These are phyloP conservation scores for Lyophyllum shimeji DNA, from an alignment of 768 basidiomycete genomes.

Conservation along the genomic window DNA sequence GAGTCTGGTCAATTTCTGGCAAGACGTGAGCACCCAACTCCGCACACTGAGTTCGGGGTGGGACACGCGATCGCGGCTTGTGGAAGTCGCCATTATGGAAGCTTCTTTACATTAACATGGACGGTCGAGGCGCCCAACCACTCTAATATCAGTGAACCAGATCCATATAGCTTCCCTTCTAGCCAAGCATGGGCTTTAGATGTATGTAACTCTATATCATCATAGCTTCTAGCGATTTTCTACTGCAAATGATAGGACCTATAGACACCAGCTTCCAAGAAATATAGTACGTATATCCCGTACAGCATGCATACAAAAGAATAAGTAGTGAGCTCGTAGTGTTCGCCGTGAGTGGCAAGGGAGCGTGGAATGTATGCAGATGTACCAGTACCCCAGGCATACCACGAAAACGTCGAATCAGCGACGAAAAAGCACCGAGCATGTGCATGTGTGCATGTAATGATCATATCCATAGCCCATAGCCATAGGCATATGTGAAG, in stretches of 20 bases:
- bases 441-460: not conserved
- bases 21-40: too few species aligned
- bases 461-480: not conserved
- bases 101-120: too few species aligned
- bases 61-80: too few species aligned
- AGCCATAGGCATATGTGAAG: not conserved
- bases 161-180: not conserved
- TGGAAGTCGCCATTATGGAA: too few species aligned
- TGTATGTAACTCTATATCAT: not conserved
- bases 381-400: constrained; percentile 6
- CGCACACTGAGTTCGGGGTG: too few species aligned
- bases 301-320: constrained; percentile 12
- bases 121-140: too few species aligned
- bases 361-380: constrained; percentile 8
- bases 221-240: not conserved
- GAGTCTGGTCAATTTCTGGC: too few species aligned
- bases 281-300: not conserved
- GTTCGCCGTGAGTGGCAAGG: not conserved
- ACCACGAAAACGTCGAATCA: not conserved
- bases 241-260: not conserved
- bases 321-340: not conserved
- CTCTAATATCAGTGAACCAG: not conserved
- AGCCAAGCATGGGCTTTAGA: not conserved
- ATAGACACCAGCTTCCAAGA: not conserved
- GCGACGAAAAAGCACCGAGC: not conserved